Evolutionary conservation across 352 stramenopile genomes (phyloP).

Genomic region (Globisporangium paddicum): DNA sequence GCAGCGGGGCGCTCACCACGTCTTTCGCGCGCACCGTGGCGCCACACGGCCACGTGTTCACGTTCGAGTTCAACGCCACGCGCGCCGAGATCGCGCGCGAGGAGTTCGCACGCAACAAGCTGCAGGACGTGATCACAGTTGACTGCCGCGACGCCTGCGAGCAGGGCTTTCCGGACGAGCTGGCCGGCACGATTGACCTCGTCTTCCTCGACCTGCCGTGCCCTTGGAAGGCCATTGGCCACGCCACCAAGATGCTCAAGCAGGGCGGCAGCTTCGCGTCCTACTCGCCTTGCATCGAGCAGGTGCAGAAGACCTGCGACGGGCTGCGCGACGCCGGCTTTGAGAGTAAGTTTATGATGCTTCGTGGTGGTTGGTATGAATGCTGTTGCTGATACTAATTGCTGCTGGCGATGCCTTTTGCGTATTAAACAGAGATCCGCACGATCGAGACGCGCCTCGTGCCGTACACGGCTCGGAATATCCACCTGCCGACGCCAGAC

Average conservation of each 20-base stretch:
- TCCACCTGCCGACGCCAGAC: slow-evolving; percentile 65
- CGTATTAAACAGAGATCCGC: slow-evolving; percentile 48
- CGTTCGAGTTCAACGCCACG: slow-evolving; percentile 98
- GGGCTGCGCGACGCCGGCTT: slow-evolving; percentile 73
- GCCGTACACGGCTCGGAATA: slow-evolving; percentile 62
- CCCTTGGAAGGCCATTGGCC: slow-evolving; percentile 94
- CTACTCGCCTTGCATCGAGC: slow-evolving; percentile 99
- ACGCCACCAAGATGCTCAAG: slow-evolving; percentile 93
- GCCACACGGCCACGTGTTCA: slow-evolving; percentile 92
- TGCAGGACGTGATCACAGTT: slow-evolving; percentile 90
- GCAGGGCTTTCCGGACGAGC: slow-evolving; percentile 69
- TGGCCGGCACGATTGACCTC: slow-evolving; percentile 85
- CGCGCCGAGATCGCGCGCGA: slow-evolving; percentile 88
- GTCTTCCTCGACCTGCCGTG: slow-evolving; percentile 98
- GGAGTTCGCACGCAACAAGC: slow-evolving; percentile 93
- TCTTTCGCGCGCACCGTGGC: slow-evolving; percentile 89
- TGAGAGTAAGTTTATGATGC: slow-evolving; percentile 38
- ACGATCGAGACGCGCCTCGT: slow-evolving; percentile 94
- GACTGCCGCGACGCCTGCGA: slow-evolving; percentile 95
- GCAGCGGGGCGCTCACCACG: slow-evolving; percentile 92
- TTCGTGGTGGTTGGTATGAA: background rate
- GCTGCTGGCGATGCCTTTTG: background rate
- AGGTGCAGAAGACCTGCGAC: slow-evolving; percentile 92
- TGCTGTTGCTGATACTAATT: background rate
- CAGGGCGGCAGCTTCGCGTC: slow-evolving; percentile 91